Percentiles rank a stretch among this genome's conserved stretches.
These are phyloP conservation scores for Eucalyptus marginata DNA, from an alignment of 345 rosid genomes.

Conservation along the genomic window DNA sequence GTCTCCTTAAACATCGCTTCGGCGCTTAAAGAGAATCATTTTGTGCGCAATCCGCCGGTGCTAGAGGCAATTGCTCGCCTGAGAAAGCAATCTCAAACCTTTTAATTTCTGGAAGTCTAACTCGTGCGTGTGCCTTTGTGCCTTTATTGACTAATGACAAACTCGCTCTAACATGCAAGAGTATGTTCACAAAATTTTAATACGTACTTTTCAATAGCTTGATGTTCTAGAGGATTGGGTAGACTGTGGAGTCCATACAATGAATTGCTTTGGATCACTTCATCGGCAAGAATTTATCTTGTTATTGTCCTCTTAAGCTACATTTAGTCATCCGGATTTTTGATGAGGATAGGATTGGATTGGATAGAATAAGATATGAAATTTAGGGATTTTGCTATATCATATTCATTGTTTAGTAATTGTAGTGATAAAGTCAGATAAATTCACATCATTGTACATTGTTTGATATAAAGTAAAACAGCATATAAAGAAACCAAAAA, in stretches of 20 bases:
- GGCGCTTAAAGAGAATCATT: not conserved
- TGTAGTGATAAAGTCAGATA: no score
- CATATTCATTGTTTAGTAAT: no score
- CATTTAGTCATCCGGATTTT: no score
- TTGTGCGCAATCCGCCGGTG: not conserved
- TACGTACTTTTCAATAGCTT: not conserved
- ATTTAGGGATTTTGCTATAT: rapidly evolving
- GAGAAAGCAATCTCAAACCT: not conserved
- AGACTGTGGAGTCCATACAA: not conserved
- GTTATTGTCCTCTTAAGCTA: not conserved
- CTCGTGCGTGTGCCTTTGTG: not conserved
- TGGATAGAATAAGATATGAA: no score
- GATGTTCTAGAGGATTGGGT: not conserved
- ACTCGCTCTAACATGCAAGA: not conserved
- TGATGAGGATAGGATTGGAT: rapidly evolving
- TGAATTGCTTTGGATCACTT: not conserved
- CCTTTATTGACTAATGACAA: not conserved
- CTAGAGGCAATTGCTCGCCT: not conserved
- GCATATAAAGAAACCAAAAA: no score
- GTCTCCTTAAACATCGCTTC: not conserved
- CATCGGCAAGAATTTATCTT: not conserved
- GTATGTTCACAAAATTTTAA: not conserved
- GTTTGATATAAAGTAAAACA: no score
- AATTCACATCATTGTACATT: no score
- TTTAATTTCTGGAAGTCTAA: no score